phyloP scores from a whole-genome alignment of 768 basidiomycete genomes.

The Boletus barrowsii region DNA sequence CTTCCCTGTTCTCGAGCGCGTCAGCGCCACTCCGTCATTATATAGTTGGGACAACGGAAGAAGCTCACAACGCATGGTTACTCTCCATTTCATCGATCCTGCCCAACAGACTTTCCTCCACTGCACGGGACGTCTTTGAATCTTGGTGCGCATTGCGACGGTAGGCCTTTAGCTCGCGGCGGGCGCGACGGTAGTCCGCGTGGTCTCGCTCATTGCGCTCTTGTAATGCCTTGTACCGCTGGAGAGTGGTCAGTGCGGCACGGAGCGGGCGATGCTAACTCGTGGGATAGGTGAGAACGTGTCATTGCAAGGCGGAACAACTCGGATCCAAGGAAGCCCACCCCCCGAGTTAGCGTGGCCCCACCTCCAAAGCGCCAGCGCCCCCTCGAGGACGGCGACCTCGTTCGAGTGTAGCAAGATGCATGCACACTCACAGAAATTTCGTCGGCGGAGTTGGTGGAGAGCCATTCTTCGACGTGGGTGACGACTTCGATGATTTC shows the following conservation, averaged over 20 bases:
- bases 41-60: background rate
- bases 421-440: conserved; percentile 26
- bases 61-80: conserved; percentile 26
- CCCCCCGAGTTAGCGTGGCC: background rate
- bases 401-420: background rate
- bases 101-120: conserved; percentile 35
- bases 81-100: conserved; percentile 33
- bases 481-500: conserved; percentile 38
- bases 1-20: conserved; percentile 22
- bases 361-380: background rate
- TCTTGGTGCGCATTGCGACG: conserved; percentile 32
- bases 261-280: conserved; percentile 34
- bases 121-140: conserved; percentile 32
- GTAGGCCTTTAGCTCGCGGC: conserved; percentile 29
- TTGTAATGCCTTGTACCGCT: conserved; percentile 38
- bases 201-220: conserved; percentile 32
- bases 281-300: conserved; percentile 22
- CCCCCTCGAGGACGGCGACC: background rate
- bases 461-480: conserved; percentile 54
- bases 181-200: conserved; percentile 31
- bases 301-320: conserved; percentile 18
- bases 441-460: conserved; percentile 38
- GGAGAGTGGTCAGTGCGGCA: conserved; percentile 33
- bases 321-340: conserved; percentile 13
- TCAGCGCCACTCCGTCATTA: conserved; percentile 11